Evolutionary conservation across 129 eudicot species (phyloP).

Genomic region (Oenanthe sinensis): DNA sequence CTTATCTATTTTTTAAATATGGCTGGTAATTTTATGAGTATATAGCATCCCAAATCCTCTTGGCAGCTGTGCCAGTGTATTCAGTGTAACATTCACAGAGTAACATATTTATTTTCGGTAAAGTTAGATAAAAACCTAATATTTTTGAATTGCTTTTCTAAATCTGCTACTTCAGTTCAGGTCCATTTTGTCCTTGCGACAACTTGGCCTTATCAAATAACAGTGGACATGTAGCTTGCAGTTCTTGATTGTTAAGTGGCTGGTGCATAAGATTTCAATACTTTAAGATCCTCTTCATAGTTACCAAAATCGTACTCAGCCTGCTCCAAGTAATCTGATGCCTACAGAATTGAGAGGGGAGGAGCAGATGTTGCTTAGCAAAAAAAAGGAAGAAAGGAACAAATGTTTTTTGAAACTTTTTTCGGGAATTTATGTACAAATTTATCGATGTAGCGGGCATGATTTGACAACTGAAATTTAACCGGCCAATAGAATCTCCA

Average conservation of each 20-base stretch:
- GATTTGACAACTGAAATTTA: too few relatives aligned
- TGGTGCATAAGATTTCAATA: slow-evolving; percentile 59
- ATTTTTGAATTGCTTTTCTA: slow-evolving; percentile 76
- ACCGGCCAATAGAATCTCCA: too few relatives aligned
- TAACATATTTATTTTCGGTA: too few relatives aligned
- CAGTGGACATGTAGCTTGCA: slow-evolving; percentile 87
- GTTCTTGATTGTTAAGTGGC: slow-evolving; percentile 60
- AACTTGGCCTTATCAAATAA: slow-evolving; percentile 86
- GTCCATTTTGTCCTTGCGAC: slow-evolving; percentile 96
- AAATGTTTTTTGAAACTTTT: slow-evolving; percentile 1
- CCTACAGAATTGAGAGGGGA: slow-evolving; percentile 32
- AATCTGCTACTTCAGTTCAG: slow-evolving; percentile 73
- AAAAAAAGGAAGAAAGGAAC: too few relatives aligned
- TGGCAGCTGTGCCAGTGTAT: too few relatives aligned
- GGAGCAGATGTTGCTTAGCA: background rate
- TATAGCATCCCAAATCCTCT: too few relatives aligned
- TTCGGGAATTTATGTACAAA: background rate
- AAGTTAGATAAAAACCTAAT: slow-evolving; percentile 50
- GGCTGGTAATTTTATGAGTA: too few relatives aligned
- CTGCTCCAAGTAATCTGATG: slow-evolving; percentile 77
- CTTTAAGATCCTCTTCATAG: slow-evolving; percentile 65
- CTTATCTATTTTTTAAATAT: too few relatives aligned
- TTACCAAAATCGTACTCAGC: slow-evolving; percentile 96
- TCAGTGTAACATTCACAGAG: too few relatives aligned
- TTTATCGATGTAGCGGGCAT: too few relatives aligned